Conservation (phyloP, 2,329 filamentous ascomycete genomes). For the Metarhizium album region DNA sequence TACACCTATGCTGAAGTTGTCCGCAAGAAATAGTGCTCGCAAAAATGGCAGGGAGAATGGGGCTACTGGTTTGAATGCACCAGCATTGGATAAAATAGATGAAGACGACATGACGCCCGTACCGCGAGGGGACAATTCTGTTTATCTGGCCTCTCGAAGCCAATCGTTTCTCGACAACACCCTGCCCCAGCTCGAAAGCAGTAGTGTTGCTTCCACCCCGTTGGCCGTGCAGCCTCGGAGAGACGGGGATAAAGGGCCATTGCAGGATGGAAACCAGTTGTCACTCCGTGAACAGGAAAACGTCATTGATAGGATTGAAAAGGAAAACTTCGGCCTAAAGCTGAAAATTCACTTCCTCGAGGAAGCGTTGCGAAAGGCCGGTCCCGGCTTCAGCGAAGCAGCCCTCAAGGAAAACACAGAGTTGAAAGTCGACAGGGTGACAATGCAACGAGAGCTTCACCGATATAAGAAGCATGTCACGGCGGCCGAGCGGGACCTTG, state of each 20-base stretch:
- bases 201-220: conserved; percentile 76
- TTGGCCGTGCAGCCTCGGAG: conserved; percentile 57
- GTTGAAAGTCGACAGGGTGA: conserved; percentile 84
- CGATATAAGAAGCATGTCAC: conserved; percentile 77
- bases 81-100: conserved; percentile 54
- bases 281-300: conserved; percentile 92
- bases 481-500: conserved; percentile 75
- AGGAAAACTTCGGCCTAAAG: conserved; percentile 96
- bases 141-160: conserved; percentile 55
- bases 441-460: conserved; percentile 77
- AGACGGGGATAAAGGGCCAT: conserved; percentile 51
- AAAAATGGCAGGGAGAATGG: conserved; percentile 52
- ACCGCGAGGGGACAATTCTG: conserved; percentile 61
- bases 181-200: conserved; percentile 63
- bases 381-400: conserved; percentile 79
- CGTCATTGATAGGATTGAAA: conserved; percentile 90
- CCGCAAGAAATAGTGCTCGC: conserved; percentile 60
- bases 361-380: conserved; percentile 76
- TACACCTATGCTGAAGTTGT: conserved; percentile 81
- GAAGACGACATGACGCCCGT: conserved; percentile 67
- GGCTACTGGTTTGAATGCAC: conserved; percentile 52
- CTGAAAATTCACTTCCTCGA: conserved; percentile 96
- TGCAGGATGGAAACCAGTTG: conserved; percentile 81
- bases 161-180: conserved; percentile 58
- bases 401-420: conserved; percentile 92